These are phyloP conservation scores for Macrophomina tecta DNA, from an alignment of 2,329 filamentous ascomycete species.

Conservation along the genomic window DNA sequence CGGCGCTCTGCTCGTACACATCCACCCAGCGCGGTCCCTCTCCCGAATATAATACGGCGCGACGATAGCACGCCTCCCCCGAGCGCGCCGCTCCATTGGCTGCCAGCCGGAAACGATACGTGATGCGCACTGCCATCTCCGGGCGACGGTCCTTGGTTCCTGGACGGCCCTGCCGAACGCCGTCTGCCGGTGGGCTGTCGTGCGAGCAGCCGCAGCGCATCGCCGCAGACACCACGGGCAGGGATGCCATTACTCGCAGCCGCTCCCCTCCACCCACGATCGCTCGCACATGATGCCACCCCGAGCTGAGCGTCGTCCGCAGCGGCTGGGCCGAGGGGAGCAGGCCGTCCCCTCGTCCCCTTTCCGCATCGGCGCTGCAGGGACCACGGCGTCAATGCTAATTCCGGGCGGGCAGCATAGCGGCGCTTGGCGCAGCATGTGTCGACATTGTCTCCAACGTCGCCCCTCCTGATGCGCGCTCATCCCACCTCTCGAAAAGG, in stretches of 20 bases:
- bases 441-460: neutral
- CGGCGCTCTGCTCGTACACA: conserved; percentile 14
- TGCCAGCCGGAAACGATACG: conserved; percentile 5
- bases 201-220: neutral
- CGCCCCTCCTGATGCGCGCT: conserved; percentile 4
- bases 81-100: conserved; percentile 7
- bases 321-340: neutral
- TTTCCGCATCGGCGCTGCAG: conserved; percentile 16
- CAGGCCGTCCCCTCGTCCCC: neutral
- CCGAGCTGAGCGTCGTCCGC: neutral
- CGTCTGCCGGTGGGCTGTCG: neutral
- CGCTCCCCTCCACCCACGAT: neutral
- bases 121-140: conserved; percentile 10
- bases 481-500: conserved; percentile 15
- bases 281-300: conserved; percentile 12
- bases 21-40: conserved; percentile 13
- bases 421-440: conserved; percentile 21
- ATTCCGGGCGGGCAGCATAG: neutral
- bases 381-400: conserved; percentile 18
- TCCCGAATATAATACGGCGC: conserved; percentile 17
- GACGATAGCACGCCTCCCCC: conserved; percentile 11
- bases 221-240: neutral
- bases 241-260: conserved; percentile 8
- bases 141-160: neutral
- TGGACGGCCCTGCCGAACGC: conserved; percentile 8